Evolutionary conservation across 2,329 filamentous ascomycete species (phyloP), one percentile per base, ranked within the genome.

Genomic region (Cercospora sp.): DNA sequence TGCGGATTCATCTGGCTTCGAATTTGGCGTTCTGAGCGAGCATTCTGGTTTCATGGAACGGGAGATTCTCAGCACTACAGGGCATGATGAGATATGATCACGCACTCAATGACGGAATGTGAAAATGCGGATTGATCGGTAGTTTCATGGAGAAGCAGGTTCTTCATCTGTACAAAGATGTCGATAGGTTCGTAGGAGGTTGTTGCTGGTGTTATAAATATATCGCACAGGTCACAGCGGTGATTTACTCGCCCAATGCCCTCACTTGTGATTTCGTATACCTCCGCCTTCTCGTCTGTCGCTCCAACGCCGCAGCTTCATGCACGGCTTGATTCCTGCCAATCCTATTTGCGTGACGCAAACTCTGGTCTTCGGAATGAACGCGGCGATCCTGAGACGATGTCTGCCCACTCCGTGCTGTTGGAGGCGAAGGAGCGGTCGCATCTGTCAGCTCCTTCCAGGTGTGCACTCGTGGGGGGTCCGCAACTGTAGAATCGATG

Each of bases 281-380:
- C 28, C 57, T 60, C 42, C 45, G 63, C 68, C 69, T 68, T 36
- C 70, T 69, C 42, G 61, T 61, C 59, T 64, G 60, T 57, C 72
- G 64, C 67, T 75, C 73, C 28, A 67, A 59, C 13, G 65, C 69
- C 9, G 73, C 72, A 58, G 72, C 72, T 30, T 73, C 69, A 66
- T 70, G 69, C 58, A 72, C 70, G 26, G 70, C 70, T 48, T 64
- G 23, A 55, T 68, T 69, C 63, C 28, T 67, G 33, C 67, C 67
- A 67, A 72, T 69, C 13, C 71, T 26, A 66, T 69, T 69, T 8
- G 60, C 67, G 51, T 71, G 64, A 9, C 67, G 57, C 9, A 70
- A 65, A 8, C 66, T 62, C 28, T 69, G 61, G 23, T 60, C 59
- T 51, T 67, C 58, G 2, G 68, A 55, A 8, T 45, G 30, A 8